Conservation (phyloP, 352 stramenopile genomes). For the Phytophthora foliorum region DNA sequence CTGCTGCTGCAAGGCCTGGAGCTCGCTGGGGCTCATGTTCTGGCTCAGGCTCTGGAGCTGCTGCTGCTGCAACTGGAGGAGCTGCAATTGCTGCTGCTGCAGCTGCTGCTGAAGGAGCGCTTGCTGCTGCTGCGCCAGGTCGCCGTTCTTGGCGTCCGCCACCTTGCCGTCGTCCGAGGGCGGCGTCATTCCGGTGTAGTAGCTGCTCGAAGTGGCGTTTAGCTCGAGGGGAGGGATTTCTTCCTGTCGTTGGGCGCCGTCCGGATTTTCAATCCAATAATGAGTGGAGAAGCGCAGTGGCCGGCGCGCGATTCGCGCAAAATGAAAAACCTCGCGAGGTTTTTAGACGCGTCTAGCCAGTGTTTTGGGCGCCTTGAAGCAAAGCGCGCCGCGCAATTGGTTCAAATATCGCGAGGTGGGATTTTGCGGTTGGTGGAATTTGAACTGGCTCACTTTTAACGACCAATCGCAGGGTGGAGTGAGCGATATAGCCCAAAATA, state of each 20-base stretch:
- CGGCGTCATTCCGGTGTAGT: slow-evolving; percentile 35
- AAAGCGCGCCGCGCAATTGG: slow-evolving; percentile 32
- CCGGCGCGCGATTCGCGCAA: slow-evolving; percentile 48
- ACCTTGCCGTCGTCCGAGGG: slow-evolving; percentile 39
- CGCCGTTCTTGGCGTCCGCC: slow-evolving; percentile 30
- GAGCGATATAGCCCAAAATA: neutral
- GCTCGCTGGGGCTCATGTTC: slow-evolving; percentile 65
- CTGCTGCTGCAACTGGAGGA: slow-evolving; percentile 68
- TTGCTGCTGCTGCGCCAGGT: slow-evolving; percentile 38
- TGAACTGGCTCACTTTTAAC: slow-evolving; percentile 37
- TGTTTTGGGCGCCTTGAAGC: slow-evolving; percentile 14
- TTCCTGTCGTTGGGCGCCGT: slow-evolving; percentile 68
- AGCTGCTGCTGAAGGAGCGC: slow-evolving; percentile 42
- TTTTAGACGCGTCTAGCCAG: slow-evolving; percentile 1
- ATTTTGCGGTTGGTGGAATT: slow-evolving; percentile 56
- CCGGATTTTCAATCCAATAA: slow-evolving; percentile 74
- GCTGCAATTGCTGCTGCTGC: slow-evolving; percentile 54
- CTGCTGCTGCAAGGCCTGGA: slow-evolving; percentile 68
- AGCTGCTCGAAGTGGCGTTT: slow-evolving; percentile 16
- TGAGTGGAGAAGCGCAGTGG: slow-evolving; percentile 41
- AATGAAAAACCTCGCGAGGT: slow-evolving; percentile 45
- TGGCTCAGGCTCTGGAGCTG: slow-evolving; percentile 73
- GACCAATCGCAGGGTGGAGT: slow-evolving; percentile 10
- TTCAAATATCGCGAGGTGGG: slow-evolving; percentile 25
- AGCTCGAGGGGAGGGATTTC: slow-evolving; percentile 53